Base-by-base conservation (phyloP, 1,284 basidiomycete genomes). In the Fomitiporia mediterranea region DNA sequence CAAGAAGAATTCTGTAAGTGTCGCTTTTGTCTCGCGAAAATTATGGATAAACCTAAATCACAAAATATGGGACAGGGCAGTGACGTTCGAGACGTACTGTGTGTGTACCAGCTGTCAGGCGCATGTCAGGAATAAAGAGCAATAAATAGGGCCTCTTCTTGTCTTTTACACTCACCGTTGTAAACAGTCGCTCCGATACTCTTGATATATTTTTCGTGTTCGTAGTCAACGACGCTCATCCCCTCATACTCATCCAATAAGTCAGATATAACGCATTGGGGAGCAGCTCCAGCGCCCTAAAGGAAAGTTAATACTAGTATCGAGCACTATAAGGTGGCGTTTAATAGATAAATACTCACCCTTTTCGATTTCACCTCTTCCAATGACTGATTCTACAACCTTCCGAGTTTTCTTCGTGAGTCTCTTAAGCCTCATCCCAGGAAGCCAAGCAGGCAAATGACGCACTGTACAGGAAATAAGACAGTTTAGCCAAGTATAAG, bases 391-490 rank as follows among this genome's bases (percentile, higher is more conserved):
- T n/a, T 19, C 27, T 11, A 53, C 44, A 27, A 49, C 32, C 27
- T 49, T 38, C n/a, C 44, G 34, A 17, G 37, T 39, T 37, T 57
- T 30, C 6, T 40, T 6, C 5, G 43, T 38, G 28, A 19, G 35
- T 27, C 56, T 51, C 25, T 57, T 57, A 6, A 57, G 27, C 19
- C 43, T 35, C 35, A 53, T 49, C 13, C 56, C 51, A n/a, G 56
- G 56, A 8, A 57, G 25, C 51, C 56, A 57, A 15, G 51, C 21
- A 4, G 56, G 56, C 4, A 57, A 11, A 37, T 53, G 46, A n/a
- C 56, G 51, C 21, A 57, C 56, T 57, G 23, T 1, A 1, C 30
- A 35, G 11, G 25, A 15, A 6, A 55, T n/a, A 40, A 5, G 28
- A 23, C 42, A 50, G n/a, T 32, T 47, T 27, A 8, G 30, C 4